These are phyloP conservation scores for Microbotryomycetes sp. DNA, from an alignment of 1,284 basidiomycete genomes.

Conservation along the genomic window DNA sequence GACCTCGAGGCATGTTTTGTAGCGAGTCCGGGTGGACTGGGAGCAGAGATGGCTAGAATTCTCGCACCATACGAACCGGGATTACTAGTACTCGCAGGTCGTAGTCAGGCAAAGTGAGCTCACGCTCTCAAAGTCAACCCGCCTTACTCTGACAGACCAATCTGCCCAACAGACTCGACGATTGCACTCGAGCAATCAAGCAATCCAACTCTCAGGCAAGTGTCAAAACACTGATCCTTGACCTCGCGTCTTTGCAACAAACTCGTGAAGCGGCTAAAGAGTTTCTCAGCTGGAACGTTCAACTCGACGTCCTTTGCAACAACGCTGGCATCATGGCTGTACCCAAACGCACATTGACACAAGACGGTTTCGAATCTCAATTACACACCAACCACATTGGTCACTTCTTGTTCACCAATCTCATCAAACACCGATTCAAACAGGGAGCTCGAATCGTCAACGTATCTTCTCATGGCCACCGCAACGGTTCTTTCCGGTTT, in stretches of 20 bases:
- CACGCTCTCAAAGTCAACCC: not conserved
- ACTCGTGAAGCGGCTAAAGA: not conserved
- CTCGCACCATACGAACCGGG: conserved; percentile 1
- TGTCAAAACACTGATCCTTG: conserved; percentile 3
- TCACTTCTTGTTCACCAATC: conserved; percentile 35
- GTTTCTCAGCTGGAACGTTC: not conserved
- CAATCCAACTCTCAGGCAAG: conserved; percentile 5
- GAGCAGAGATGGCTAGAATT: conserved; percentile 7
- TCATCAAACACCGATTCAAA: conserved; percentile 13
- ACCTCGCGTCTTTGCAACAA: not conserved
- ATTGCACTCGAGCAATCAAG: not conserved
- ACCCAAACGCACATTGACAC: conserved; percentile 22
- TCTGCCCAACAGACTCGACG: not conserved
- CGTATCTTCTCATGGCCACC: conserved; percentile 15
- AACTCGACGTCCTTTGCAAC: conserved; percentile 36
- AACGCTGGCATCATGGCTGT: conserved; percentile 36
- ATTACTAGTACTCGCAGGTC: conserved; percentile 10
- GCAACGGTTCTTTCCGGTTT: conserved; percentile 4
- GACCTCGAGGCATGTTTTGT: too few species aligned
- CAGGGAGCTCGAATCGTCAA: conserved; percentile 19
- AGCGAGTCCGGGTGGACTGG: conserved; percentile 8
- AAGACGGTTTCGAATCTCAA: conserved; percentile 38
- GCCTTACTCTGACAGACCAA: not conserved
- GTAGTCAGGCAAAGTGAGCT: conserved; percentile 1
- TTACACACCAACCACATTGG: conserved; percentile 38